Percentiles rank a stretch among this genome's conserved stretches.
Conservation (phyloP, 179 eudicot species). For the Amaranthus tricolor region DNA sequence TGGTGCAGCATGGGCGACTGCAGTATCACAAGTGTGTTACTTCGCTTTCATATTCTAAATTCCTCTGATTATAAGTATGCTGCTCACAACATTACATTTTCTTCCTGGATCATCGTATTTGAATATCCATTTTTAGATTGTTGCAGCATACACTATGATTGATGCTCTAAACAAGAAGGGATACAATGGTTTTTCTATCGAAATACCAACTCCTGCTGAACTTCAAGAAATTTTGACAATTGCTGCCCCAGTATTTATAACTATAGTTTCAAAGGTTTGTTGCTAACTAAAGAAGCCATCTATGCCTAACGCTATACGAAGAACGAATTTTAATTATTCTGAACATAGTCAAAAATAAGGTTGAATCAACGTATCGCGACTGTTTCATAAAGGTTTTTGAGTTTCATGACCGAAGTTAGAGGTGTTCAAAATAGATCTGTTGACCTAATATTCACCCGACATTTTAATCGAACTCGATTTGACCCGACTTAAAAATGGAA, state of each 20-base stretch:
- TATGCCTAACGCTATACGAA: too few relatives aligned
- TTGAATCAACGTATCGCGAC: too few relatives aligned
- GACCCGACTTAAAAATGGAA: too few relatives aligned
- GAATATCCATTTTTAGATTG: slow-evolving; percentile 49
- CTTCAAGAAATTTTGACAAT: slow-evolving; percentile 65
- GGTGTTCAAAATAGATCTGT: too few relatives aligned
- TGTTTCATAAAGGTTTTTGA: too few relatives aligned
- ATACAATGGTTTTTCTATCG: slow-evolving; percentile 65
- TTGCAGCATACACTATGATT: slow-evolving; percentile 89
- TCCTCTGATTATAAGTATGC: background rate
- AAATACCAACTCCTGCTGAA: slow-evolving; percentile 65
- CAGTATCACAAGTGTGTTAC: slow-evolving; percentile 75
- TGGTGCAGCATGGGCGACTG: slow-evolving; percentile 99
- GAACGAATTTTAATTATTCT: background rate
- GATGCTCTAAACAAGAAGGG: slow-evolving; percentile 78
- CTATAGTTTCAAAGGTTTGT: slow-evolving; percentile 88
- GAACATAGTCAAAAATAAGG: too few relatives aligned
- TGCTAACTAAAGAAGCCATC: background rate
- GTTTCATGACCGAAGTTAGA: too few relatives aligned
- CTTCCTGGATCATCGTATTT: slow-evolving; percentile 10
- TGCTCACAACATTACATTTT: background rate
- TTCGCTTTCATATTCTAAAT: slow-evolving; percentile 4
- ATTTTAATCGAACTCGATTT: too few relatives aligned
- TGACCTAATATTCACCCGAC: too few relatives aligned
- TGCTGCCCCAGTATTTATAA: slow-evolving; percentile 92